These are phyloP conservation scores for Terana coerulea DNA, from an alignment of 768 basidiomycete genomes.

Conservation along the genomic window DNA sequence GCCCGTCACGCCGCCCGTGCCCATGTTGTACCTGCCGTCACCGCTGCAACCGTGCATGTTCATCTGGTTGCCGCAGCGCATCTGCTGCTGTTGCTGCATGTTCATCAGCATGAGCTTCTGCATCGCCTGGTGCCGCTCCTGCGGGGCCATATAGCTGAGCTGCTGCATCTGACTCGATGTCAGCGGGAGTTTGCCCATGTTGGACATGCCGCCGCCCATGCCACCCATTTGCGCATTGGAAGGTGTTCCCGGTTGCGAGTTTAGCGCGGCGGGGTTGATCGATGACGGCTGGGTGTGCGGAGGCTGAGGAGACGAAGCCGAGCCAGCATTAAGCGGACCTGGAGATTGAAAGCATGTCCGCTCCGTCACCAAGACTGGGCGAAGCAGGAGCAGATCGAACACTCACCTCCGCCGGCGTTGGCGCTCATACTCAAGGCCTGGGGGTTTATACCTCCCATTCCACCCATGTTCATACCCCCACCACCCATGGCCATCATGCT, in stretches of 20 bases:
- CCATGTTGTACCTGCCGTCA: not conserved
- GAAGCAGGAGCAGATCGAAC: not conserved
- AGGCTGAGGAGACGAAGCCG: not conserved
- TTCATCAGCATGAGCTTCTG: conserved; percentile 15
- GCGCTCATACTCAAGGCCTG: conserved; percentile 12
- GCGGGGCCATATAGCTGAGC: conserved; percentile 26
- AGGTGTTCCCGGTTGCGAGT: conserved; percentile 8
- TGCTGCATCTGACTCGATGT: conserved; percentile 22
- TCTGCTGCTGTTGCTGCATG: conserved; percentile 22
- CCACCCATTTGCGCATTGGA: conserved; percentile 20
- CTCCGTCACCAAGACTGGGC: no score
- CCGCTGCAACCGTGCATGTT: conserved; percentile 12
- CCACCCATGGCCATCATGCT: conserved; percentile 19
- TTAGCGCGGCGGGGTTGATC: not conserved
- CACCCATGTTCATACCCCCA: conserved; percentile 19
- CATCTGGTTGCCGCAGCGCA: no score
- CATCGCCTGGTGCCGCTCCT: conserved; percentile 25
- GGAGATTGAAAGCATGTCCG: no score
- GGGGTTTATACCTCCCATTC: conserved; percentile 20
- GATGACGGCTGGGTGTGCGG: not conserved
- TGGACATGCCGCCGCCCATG: conserved; percentile 1
- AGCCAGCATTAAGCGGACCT: not conserved
- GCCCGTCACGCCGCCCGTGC: not conserved
- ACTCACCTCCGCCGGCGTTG: not conserved
- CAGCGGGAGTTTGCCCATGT: conserved; percentile 15